These are phyloP conservation scores for Tremellales sp. DNA, from an alignment of 1,284 basidiomycete genomes.

Conservation along the genomic window DNA sequence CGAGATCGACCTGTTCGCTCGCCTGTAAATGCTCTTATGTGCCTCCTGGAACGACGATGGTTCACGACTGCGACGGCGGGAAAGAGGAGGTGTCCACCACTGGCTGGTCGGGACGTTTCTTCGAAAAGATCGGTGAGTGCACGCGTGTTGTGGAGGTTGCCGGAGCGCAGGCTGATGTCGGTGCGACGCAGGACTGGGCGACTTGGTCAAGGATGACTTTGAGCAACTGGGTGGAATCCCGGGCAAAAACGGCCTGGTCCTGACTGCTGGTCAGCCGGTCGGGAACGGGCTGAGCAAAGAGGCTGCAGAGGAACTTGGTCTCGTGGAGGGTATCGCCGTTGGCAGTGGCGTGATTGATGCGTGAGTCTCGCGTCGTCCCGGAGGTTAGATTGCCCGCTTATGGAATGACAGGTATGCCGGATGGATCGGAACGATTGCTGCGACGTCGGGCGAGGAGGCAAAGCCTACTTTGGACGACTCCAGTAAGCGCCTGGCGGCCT, in stretches of 20 bases:
- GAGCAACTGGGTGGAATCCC: slow-evolving; percentile 71
- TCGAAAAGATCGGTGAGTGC: slow-evolving; percentile 65
- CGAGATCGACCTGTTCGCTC: slow-evolving; percentile 86
- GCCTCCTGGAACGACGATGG: slow-evolving; percentile 57
- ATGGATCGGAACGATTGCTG: slow-evolving; percentile 97
- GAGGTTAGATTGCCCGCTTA: background rate
- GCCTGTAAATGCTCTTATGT: slow-evolving; percentile 97
- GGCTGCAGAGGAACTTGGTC: slow-evolving; percentile 80
- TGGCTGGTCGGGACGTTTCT: slow-evolving; percentile 88
- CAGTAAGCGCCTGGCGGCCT: slow-evolving; percentile 77
- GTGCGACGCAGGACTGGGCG: slow-evolving; percentile 33
- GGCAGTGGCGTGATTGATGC: slow-evolving; percentile 95
- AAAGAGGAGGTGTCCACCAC: slow-evolving; percentile 45
- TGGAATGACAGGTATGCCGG: slow-evolving; percentile 90
- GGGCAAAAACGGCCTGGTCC: slow-evolving; percentile 58
- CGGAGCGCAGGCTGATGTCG: too few relatives aligned
- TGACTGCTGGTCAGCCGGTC: slow-evolving; percentile 90
- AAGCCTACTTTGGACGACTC: slow-evolving; percentile 65
- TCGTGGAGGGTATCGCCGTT: slow-evolving; percentile 84
- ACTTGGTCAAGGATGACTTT: slow-evolving; percentile 58
- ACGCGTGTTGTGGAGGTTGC: background rate
- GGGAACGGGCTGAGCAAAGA: slow-evolving; percentile 73
- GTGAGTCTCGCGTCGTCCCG: slow-evolving; percentile 50
- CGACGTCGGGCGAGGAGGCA: slow-evolving; percentile 53
- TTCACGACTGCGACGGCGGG: slow-evolving; percentile 39